A percentile compares a stretch with the other conserved stretches of the same genome.
Conservation (phyloP, 306 rosid species). For the Carpinus fangiana region DNA sequence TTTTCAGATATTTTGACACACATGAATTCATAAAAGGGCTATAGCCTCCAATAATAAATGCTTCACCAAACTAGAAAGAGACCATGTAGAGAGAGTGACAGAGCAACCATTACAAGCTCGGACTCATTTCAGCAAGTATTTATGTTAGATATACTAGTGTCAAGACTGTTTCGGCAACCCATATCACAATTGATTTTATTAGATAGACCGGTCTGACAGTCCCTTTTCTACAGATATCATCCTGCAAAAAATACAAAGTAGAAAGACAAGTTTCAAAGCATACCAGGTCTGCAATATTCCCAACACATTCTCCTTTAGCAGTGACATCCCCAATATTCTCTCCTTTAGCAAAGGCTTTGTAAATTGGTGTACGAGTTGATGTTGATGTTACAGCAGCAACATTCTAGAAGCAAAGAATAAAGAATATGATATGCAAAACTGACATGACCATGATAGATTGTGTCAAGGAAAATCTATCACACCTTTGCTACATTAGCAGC, state of each 20-base stretch:
- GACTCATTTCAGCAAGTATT: not conserved
- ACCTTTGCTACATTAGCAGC: slow-evolving; percentile 98
- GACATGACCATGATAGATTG: slow-evolving; percentile 4
- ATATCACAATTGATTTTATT: slow-evolving; percentile 11
- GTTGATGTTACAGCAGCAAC: slow-evolving; percentile 98
- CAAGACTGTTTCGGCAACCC: slow-evolving; percentile 16
- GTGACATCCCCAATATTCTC: slow-evolving; percentile 99
- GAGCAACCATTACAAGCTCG: not conserved
- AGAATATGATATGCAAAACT: slow-evolving; percentile 19
- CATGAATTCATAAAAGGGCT: not conserved
- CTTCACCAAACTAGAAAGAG: not conserved
- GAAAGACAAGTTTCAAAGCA: slow-evolving; percentile 34
- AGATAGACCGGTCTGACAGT: not conserved
- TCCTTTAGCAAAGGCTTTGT: slow-evolving; percentile 98
- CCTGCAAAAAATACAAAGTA: slow-evolving; percentile 6
- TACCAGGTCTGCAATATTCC: slow-evolving; percentile 97
- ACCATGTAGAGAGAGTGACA: not conserved
- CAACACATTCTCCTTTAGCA: slow-evolving; percentile 98
- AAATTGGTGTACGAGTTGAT: slow-evolving; percentile 95
- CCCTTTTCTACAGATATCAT: not conserved
- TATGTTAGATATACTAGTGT: slow-evolving; percentile 14
- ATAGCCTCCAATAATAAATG: not conserved
- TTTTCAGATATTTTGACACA: not conserved
- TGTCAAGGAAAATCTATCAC: slow-evolving; percentile 7
- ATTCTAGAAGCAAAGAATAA: slow-evolving; percentile 56